Conservation (phyloP, 306 rosid genomes). For the Quercus wislizeni region DNA sequence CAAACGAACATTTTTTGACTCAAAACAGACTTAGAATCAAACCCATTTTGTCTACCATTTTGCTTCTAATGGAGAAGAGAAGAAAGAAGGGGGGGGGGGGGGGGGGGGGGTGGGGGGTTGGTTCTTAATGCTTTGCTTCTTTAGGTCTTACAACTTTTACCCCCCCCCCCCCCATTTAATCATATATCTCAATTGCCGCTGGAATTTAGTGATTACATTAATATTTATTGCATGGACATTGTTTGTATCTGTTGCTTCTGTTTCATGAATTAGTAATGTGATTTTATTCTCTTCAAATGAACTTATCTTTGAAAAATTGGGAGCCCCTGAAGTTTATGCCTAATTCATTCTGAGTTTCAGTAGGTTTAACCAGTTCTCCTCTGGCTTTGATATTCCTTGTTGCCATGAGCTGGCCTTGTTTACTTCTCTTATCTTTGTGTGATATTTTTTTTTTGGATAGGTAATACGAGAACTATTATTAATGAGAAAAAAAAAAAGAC, state of each 20-base stretch:
- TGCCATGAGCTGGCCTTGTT: background rate
- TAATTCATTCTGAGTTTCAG: slow-evolving; percentile 8
- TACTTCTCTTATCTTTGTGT: slow-evolving; percentile 15
- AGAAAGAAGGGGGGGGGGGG: background rate
- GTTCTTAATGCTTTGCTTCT: background rate
- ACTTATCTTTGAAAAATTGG: background rate
- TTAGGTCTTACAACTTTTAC: background rate
- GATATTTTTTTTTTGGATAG: background rate
- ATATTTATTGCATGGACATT: background rate
- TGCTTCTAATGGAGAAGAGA: no score
- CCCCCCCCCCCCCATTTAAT: background rate
- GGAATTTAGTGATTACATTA: background rate
- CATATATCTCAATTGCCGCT: background rate
- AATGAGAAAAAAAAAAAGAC: no score
- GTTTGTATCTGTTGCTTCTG: background rate
- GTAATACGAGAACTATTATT: no score
- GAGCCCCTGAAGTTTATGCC: background rate
- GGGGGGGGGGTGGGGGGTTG: no score
- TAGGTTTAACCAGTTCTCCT: slow-evolving; percentile 12
- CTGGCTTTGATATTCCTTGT: slow-evolving; percentile 21
- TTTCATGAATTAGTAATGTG: background rate
- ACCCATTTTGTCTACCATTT: no score
- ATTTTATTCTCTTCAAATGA: background rate
- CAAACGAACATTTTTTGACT: background rate
- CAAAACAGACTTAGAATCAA: background rate